Percentiles rank a stretch among this genome's conserved stretches.
Conservation (phyloP, 192 early-diverging fungal species). For the Allomyces macrogynus region DNA sequence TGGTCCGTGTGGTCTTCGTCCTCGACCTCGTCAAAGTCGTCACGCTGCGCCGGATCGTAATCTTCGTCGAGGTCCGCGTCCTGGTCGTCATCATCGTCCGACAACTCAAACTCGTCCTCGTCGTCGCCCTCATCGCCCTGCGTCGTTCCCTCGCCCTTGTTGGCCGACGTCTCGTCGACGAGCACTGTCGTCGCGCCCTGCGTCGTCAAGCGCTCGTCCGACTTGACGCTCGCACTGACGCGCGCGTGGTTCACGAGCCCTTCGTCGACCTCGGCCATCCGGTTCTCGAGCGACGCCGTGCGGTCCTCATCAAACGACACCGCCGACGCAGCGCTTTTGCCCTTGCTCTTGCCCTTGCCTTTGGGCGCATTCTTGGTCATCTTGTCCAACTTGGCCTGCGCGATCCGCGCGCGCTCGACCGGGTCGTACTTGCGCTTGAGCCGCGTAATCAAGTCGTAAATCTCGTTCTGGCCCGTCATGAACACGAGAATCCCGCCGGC, state of each 20-base stretch:
- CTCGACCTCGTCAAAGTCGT: conserved; percentile 12
- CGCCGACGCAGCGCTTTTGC: background rate
- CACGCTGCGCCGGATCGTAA: conserved; percentile 10
- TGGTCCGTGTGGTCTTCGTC: conserved; percentile 7
- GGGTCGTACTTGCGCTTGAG: conserved; percentile 41
- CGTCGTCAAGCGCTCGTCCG: background rate
- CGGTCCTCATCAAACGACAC: background rate
- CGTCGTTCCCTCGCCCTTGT: conserved; percentile 31
- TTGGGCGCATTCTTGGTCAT: background rate
- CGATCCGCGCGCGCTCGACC: too few species aligned
- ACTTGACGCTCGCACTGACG: background rate
- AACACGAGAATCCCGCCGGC: conserved; percentile 88
- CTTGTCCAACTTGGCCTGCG: too few species aligned
- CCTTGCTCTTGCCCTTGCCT: background rate
- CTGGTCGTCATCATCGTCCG: background rate
- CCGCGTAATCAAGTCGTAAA: conserved; percentile 51
- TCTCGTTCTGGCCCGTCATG: conserved; percentile 86
- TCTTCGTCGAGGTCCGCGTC: conserved; percentile 42
- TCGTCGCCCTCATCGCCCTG: conserved; percentile 35
- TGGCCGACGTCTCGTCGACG: background rate
- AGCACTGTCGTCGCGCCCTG: background rate
- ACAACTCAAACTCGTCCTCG: conserved; percentile 14
- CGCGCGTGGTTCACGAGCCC: background rate
- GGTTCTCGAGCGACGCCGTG: background rate
- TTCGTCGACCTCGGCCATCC: background rate